Conservation (phyloP, 176 grass and related monocot genomes). For the Paspalum notatum region DNA sequence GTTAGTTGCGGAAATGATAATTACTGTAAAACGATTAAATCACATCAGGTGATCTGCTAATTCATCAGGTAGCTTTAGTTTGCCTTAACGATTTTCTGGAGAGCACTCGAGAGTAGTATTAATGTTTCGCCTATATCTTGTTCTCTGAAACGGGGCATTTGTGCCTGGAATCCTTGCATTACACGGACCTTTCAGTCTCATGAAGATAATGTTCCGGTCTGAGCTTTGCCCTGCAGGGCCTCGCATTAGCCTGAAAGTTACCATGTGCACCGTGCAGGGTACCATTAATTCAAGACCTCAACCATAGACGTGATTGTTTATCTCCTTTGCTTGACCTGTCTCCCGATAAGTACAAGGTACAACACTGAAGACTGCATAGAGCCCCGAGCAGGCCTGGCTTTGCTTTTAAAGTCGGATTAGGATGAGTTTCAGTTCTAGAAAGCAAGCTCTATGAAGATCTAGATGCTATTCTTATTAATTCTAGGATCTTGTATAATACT, state of each 20-base stretch:
- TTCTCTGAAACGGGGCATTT: neutral
- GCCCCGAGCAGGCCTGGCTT: slow-evolving; percentile 44
- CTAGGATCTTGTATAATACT: slow-evolving; percentile 11
- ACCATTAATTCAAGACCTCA: neutral
- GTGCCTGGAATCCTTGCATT: neutral
- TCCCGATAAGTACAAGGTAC: slow-evolving; percentile 35
- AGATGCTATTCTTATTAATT: slow-evolving; percentile 16
- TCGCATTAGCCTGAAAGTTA: neutral
- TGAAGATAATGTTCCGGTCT: neutral
- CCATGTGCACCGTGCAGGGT: neutral
- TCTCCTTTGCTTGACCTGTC: slow-evolving; percentile 28
- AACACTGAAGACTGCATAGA: slow-evolving; percentile 10
- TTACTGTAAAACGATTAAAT: neutral
- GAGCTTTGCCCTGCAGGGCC: neutral
- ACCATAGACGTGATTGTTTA: slow-evolving; percentile 20
- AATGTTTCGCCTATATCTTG: too few species aligned
- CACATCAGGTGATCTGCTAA: neutral
- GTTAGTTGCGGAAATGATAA: neutral
- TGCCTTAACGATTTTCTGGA: too few species aligned
- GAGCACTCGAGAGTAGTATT: too few species aligned
- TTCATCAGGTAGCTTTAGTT: neutral
- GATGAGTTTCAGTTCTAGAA: slow-evolving; percentile 19
- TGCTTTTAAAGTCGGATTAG: neutral
- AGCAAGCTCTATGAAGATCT: neutral
- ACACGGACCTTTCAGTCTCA: neutral